Evolutionary conservation across 345 rosid genomes (phyloP), one percentile per base, ranked within the genome.

Genomic region (Citrus medica): DNA sequence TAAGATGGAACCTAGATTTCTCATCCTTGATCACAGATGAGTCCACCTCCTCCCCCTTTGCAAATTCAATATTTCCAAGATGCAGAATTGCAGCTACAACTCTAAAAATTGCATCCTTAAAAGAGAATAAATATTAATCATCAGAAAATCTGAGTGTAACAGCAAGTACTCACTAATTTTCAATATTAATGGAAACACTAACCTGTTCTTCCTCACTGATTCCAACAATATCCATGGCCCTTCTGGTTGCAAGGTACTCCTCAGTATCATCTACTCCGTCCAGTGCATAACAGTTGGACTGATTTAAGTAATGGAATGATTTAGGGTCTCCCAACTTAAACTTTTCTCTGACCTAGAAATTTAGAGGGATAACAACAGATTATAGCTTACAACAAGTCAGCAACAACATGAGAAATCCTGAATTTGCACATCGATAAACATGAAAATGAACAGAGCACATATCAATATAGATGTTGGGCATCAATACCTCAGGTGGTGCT

Each of bases 151-250:
- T 81, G 69, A 69, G 75, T 58, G 67, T 69, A 72, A 38, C 55
- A 60, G 76, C 63, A 63, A 65, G 76, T 55, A 67, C 62, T 76
- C 28, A 76, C 71, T 40, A 72, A n/a, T 75, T 51, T 42, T 76
- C 69, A 55, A 75, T 78, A 76, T 62, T 25, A 67, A 74, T 73
- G 16, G 79, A 73, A 78, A 83, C 42, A 82, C 89, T 76, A 75
- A 92, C 99, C 95, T 96, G 99, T 69, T 94, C 98, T 79, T 96
- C 99, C 86, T 92, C 98, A 66, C 92, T 92, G 85, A 96, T 92
- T 87, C 99, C 99, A 72, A 96, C 99, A 58, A 96, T 58, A 84
- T 96, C 99, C 99, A 96, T 96, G 58, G 99, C 99, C 82, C 99
- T 85, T 83, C 98, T 94, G 76, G 99, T 96, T 68, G 99, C 98